phyloP scores from a whole-genome alignment of 805 yeast species.

The Tetrapisispora phaffii region DNA sequence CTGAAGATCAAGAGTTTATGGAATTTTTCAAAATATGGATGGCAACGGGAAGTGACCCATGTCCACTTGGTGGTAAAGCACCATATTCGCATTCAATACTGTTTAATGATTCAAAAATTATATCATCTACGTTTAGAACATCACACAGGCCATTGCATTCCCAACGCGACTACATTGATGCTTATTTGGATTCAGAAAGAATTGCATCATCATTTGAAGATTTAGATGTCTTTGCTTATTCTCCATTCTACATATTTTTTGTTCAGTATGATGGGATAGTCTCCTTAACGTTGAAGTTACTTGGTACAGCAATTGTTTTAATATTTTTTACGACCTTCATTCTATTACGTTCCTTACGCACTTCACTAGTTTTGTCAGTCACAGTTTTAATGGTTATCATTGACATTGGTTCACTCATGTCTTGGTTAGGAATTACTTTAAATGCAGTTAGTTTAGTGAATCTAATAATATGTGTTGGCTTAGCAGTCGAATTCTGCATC shows the following conservation, averaged over 20 bases:
- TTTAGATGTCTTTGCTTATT: conserved; percentile 71
- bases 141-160: conserved; percentile 72
- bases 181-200: conserved; percentile 62
- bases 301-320: conserved; percentile 42
- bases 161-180: conserved; percentile 74
- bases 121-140: conserved; percentile 64
- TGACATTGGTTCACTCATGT: conserved; percentile 75
- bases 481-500: conserved; percentile 87
- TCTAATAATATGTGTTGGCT: conserved; percentile 81
- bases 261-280: conserved; percentile 74
- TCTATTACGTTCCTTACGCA: conserved; percentile 56
- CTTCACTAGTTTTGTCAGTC: conserved; percentile 45
- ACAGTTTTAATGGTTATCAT: conserved; percentile 57
- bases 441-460: conserved; percentile 89
- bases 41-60: conserved; percentile 70
- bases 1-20: conserved; percentile 64
- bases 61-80: conserved; percentile 93
- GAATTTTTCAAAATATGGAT: conserved; percentile 74
- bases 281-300: conserved; percentile 43
- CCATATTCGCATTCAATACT: conserved; percentile 63
- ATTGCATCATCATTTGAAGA: conserved; percentile 50
- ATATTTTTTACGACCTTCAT: conserved; percentile 45
- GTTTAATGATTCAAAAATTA: conserved; percentile 35
- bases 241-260: conserved; percentile 87
- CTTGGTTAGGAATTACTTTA: conserved; percentile 60